phyloP scores from a whole-genome alignment of 805 yeast species.

The Ogataea parapolymorpha region DNA sequence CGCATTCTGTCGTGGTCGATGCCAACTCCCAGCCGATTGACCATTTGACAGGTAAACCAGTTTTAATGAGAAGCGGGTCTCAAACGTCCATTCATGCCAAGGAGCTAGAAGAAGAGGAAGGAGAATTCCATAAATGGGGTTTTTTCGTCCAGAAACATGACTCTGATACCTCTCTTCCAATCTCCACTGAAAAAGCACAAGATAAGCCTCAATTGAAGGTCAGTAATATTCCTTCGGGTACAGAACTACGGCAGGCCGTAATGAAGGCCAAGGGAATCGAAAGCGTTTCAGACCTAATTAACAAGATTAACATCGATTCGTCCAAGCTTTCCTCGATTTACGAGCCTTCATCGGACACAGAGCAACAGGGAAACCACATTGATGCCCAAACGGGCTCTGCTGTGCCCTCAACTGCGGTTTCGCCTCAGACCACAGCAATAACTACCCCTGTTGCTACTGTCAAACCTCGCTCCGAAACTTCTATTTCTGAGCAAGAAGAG shows the following conservation, averaged over 20 bases:
- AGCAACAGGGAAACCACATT: not conserved
- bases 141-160: conserved; percentile 67
- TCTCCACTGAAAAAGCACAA: not conserved
- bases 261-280: conserved; percentile 74
- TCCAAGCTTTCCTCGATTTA: conserved; percentile 28
- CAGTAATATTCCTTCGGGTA: conserved; percentile 48
- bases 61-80: conserved; percentile 59
- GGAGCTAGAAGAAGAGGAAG: conserved; percentile 86
- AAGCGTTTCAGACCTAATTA: conserved; percentile 63
- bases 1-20: conserved; percentile 73
- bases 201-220: conserved; percentile 25
- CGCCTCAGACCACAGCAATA: conserved; percentile 1
- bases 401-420: not conserved
- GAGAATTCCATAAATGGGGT: conserved; percentile 86
- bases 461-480: conserved; percentile 2
- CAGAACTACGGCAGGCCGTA: conserved; percentile 55
- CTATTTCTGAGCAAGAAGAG: conserved; percentile 7
- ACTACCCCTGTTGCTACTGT: conserved; percentile 1
- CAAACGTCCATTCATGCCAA: conserved; percentile 67
- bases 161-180: conserved; percentile 17
- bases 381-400: not conserved
- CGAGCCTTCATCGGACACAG: conserved; percentile 9
- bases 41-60: conserved; percentile 68
- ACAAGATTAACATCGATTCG: conserved; percentile 54
- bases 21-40: conserved; percentile 60